A percentile compares a stretch with the other conserved stretches of the same genome.
Evolutionary conservation across 2,329 filamentous ascomycete genomes (phyloP).

Genomic region (Aspergillus quadricinctus): DNA sequence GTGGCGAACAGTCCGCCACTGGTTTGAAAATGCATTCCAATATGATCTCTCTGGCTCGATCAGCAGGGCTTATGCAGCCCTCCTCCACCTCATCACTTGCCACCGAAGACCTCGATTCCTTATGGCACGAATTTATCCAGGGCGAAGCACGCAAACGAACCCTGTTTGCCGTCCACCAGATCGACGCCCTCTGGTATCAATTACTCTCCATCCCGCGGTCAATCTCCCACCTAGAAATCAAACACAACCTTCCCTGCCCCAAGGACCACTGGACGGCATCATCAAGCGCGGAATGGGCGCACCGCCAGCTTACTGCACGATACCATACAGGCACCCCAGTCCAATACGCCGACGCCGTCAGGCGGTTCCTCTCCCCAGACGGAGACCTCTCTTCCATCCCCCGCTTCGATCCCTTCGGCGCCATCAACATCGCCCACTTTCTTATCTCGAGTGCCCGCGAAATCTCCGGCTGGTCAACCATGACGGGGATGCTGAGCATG

Average conservation of each 20-base stretch:
- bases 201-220: conserved; percentile 15
- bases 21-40: too few species aligned
- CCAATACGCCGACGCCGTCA: conserved; percentile 37
- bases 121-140: too few species aligned
- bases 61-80: too few species aligned
- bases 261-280: conserved; percentile 36
- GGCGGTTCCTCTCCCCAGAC: conserved; percentile 33
- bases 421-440: conserved; percentile 41
- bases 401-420: conserved; percentile 39
- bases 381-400: conserved; percentile 24
- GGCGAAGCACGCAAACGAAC: too few species aligned
- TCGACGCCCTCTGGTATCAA: too few species aligned
- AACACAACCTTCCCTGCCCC: conserved; percentile 42
- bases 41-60: too few species aligned
- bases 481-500: conserved; percentile 40
- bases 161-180: too few species aligned
- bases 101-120: too few species aligned
- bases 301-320: too few species aligned
- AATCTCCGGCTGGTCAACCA: conserved; percentile 42
- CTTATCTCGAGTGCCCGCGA: conserved; percentile 41
- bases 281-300: conserved; percentile 18
- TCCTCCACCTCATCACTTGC: too few species aligned
- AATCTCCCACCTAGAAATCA: conserved; percentile 40
- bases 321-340: conserved; percentile 6
- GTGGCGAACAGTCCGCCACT: too few species aligned